Percentiles rank a stretch among this genome's conserved stretches.
Conservation (phyloP, 306 rosid species). For the Clitoria ternatea region DNA sequence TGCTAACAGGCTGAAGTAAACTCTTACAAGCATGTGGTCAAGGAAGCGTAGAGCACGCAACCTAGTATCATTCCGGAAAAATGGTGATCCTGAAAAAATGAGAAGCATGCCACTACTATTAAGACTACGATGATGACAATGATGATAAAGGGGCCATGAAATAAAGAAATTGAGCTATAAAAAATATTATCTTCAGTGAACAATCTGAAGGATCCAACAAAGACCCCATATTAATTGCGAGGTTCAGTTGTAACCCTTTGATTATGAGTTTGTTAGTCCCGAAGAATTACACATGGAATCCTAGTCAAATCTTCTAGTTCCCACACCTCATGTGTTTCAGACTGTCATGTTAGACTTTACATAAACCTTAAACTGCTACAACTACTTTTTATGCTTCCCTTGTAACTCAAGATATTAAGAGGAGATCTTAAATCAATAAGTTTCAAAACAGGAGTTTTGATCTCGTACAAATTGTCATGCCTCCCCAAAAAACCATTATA, state of each 20-base stretch:
- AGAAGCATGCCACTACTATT: conserved; percentile 16
- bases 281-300: not conserved
- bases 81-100: conserved; percentile 72
- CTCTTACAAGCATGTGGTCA: conserved; percentile 97
- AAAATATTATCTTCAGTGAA: not conserved
- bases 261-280: not conserved
- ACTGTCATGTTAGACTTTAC: not conserved
- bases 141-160: not conserved
- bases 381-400: not conserved
- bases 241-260: not conserved
- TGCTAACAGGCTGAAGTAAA: conserved; percentile 32
- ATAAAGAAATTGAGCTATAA: not conserved
- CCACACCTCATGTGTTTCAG: not conserved
- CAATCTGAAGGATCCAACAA: conserved; percentile 3
- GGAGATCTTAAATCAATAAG: not conserved
- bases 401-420: not conserved
- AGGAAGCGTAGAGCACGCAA: conserved; percentile 99
- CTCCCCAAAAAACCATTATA: not conserved
- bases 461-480: not conserved
- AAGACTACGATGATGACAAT: not conserved
- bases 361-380: not conserved
- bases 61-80: conserved; percentile 90
- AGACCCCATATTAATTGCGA: not conserved
- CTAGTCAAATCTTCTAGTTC: not conserved
- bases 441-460: not conserved